Evolutionary conservation across 2,329 filamentous ascomycete genomes (phyloP), one percentile per base, ranked within the genome.

Genomic region (Venturia effusa): DNA sequence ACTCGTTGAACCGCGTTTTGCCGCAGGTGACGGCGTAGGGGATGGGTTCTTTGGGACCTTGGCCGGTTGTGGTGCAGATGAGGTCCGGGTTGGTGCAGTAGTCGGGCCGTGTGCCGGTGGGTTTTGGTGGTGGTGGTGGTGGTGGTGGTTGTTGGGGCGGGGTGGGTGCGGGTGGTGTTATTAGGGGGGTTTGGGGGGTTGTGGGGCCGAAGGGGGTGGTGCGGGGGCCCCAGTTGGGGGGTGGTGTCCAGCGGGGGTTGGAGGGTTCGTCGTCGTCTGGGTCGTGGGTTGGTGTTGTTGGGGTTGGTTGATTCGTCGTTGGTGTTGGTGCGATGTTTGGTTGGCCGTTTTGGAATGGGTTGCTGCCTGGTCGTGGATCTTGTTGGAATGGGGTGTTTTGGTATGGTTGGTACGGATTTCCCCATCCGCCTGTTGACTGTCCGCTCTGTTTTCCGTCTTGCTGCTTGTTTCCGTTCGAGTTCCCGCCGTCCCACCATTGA

Each of bases 1-100:
- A 55, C 40, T 63, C 48, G 40, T 45, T 45, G 51, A 59, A 63
- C 4, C 51, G 7, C 1, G 30, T 41, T 27, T 51, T 43, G 13
- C 61, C 61, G 17, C 61, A 63, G 2, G 45, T 63, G 15, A 45
- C 51, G 22, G 51, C 45, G 55, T 59, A 63, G 11, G 61, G 61
- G 6, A 63, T 32, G n/a, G 61, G 61, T 59, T 63, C 61, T 48
- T 63, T 63, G 22, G 34, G 15, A 19, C 30, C 32, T 27, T 63
- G 30, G 27, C 22, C 41, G n/a, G 45, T 40, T 4, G 61, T 63
- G 17, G 61, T 55, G 45, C 32, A 37, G 37, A 59, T 59, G 8
- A 37, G 24, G 10, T 62, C 61, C 1, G 41, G 15, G 32, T 62
- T 60, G 2, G 34, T 37, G 51, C 51, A 57, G 51, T 57, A 57